Base-by-base conservation (phyloP, 345 rosid genomes). In the Boechera divaricarpa region DNA sequence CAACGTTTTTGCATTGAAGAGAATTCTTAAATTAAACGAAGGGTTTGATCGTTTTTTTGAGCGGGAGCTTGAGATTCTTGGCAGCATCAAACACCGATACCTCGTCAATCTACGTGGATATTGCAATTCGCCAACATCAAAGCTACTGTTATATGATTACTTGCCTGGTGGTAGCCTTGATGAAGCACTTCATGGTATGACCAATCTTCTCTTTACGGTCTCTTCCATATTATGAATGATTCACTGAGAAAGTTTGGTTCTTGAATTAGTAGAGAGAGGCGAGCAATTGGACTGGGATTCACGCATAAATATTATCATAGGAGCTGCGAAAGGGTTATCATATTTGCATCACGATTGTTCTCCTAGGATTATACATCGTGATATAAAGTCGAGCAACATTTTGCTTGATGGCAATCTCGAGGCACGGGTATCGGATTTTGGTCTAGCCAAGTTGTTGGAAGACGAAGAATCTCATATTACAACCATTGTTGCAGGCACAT, bases 391-490 rank as follows among this genome's bases (percentile, higher is more conserved):
- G 1, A 93, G 99, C 86, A 95, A 95, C 80, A 95, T 95, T 77
- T 76, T 95, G 84, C 98, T 95, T 67, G 99, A 95, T 84, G 97
- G 91, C 39, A 95, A 93, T 81, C 85, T 90, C 66, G 96, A 93
- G 86, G 98, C 99, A 53, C 97, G 99, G 10, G 99, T 95, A 57
- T 93, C 99, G 0, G 99, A 95, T 73, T 95, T 95, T 74, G 99
- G 99, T 67, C 96, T 95, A 69, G 99, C 99, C 69, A 95, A 93
- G 85, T 82, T 95, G 65, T 83, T 95, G 79, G 90, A 87, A 76
- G 99, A 95, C 58, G 96, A 93, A 82, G 99, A 95, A 83, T 90
- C 99, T 51, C 99, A 95, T 75, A 95, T 95, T 55, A 95, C 99
- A 38, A 95, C 99, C 74, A 89, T 93, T 77, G 99, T 95, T 83